These are phyloP conservation scores for Liriodendron chinense DNA, from an alignment of 164 flowering plant species.

Conservation along the genomic window DNA sequence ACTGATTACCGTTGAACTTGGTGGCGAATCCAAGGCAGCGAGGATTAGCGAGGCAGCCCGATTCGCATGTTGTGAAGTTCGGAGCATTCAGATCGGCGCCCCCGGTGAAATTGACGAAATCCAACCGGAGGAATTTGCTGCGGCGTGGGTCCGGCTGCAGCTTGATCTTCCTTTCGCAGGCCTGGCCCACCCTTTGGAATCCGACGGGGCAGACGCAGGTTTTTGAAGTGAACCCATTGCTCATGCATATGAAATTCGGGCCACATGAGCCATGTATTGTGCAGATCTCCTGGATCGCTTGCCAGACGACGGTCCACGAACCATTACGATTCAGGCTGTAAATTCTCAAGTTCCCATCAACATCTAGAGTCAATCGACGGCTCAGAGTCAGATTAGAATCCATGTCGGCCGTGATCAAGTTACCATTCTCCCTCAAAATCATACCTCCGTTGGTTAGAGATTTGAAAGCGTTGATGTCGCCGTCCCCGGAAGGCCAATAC, in stretches of 20 bases:
- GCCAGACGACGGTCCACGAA: conserved; percentile 52
- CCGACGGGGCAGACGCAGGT: conserved; percentile 63
- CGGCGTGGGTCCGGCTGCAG: not conserved
- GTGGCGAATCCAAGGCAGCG: conserved; percentile 53
- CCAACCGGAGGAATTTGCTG: conserved; percentile 48
- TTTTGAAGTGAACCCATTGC: conserved; percentile 15
- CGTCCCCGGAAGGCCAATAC: conserved; percentile 33
- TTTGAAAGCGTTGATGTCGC: conserved; percentile 7
- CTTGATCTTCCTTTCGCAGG: conserved; percentile 36
- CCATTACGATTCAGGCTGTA: conserved; percentile 33
- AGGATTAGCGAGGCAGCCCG: conserved; percentile 23
- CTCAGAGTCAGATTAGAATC: conserved; percentile 8
- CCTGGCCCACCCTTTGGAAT: conserved; percentile 12
- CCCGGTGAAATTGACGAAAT: conserved; percentile 54
- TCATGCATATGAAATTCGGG: conserved; percentile 43
- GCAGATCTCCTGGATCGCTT: conserved; percentile 44
- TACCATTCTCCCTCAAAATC: conserved; percentile 14
- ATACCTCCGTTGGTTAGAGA: conserved; percentile 30
- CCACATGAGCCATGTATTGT: conserved; percentile 54
- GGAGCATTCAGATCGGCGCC: conserved; percentile 8
- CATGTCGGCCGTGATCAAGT: conserved; percentile 34
- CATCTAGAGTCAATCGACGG: conserved; percentile 46
- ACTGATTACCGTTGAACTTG: conserved; percentile 43
- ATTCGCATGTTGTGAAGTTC: conserved; percentile 29
- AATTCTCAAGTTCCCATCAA: conserved; percentile 59